Evolutionary conservation across 768 basidiomycete genomes (phyloP).

Genomic region (Macrolepiota fuliginosa): DNA sequence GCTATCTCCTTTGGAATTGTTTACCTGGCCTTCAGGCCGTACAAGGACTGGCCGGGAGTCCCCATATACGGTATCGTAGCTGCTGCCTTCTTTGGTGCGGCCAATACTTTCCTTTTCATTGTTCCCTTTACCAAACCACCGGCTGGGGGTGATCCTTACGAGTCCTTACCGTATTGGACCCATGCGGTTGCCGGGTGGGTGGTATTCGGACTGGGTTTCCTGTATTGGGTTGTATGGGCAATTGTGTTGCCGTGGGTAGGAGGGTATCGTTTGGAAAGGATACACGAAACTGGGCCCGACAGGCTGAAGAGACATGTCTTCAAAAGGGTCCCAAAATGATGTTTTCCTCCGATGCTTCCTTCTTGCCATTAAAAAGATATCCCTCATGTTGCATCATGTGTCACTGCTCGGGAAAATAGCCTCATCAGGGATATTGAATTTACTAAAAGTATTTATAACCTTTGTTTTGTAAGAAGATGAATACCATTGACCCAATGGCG

Average conservation of each 20-base stretch:
- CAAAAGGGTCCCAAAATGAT: background rate
- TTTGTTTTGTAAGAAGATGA: background rate
- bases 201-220: slow-evolving; percentile 33
- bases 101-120: slow-evolving; percentile 56
- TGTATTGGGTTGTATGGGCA: slow-evolving; percentile 34
- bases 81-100: slow-evolving; percentile 48
- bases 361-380: background rate
- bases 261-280: slow-evolving; percentile 27
- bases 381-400: background rate
- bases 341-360: background rate
- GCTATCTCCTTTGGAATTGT: slow-evolving; percentile 47
- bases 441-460: background rate
- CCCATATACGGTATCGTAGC: slow-evolving; percentile 20
- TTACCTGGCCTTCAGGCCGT: slow-evolving; percentile 16
- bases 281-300: slow-evolving; percentile 25
- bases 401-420: background rate
- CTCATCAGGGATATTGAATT: background rate
- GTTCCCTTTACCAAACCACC: slow-evolving; percentile 54
- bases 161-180: slow-evolving; percentile 54
- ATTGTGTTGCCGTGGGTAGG: slow-evolving; percentile 29
- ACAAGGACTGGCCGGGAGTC: slow-evolving; percentile 25
- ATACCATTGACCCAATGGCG: slow-evolving; percentile 16
- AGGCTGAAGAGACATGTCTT: slow-evolving; percentile 26
- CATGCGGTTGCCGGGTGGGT: slow-evolving; percentile 38
- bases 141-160: slow-evolving; percentile 41